These are phyloP conservation scores for Stephania yunnanensis DNA, from an alignment of 164 flowering plant genomes.

Conservation along the genomic window DNA sequence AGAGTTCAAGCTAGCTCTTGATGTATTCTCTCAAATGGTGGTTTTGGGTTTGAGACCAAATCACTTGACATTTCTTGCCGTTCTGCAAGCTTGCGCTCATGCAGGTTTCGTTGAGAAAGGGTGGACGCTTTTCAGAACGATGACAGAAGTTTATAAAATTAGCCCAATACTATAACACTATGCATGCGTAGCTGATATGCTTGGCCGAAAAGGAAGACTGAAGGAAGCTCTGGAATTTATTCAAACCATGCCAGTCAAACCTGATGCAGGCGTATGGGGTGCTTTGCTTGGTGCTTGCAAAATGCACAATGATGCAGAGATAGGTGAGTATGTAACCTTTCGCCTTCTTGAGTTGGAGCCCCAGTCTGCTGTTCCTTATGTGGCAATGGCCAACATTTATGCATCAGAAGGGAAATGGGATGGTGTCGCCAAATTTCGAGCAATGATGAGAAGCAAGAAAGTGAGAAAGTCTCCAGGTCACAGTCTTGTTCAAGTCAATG, in stretches of 20 bases:
- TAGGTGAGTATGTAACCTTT: constrained; percentile 40
- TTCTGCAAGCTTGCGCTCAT: constrained; percentile 65
- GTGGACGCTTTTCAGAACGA: too few species aligned
- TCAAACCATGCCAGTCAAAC: too few species aligned
- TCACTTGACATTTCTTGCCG: constrained; percentile 51
- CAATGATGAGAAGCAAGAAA: constrained; percentile 31
- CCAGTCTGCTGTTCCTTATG: constrained; percentile 44
- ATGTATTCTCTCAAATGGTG: constrained; percentile 33
- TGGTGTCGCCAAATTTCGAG: constrained; percentile 37
- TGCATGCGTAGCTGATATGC: too few species aligned
- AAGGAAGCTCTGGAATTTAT: too few species aligned
- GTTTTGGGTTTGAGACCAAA: constrained; percentile 43
- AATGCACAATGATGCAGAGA: constrained; percentile 37
- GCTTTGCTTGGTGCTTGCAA: constrained; percentile 51
- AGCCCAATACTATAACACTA: too few species aligned
- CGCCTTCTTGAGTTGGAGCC: constrained; percentile 43
- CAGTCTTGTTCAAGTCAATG: constrained; percentile 40
- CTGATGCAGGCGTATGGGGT: too few species aligned
- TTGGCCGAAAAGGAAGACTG: too few species aligned
- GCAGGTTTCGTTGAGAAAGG: constrained; percentile 41
- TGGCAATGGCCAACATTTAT: constrained; percentile 62
- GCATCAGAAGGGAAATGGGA: constrained; percentile 52
- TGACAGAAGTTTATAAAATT: too few species aligned
- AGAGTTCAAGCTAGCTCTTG: constrained; percentile 6
- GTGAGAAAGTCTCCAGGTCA: constrained; percentile 48